Base-by-base conservation (phyloP, 2,329 filamentous ascomycete genomes). In the Penicillium aurantiogriseum region DNA sequence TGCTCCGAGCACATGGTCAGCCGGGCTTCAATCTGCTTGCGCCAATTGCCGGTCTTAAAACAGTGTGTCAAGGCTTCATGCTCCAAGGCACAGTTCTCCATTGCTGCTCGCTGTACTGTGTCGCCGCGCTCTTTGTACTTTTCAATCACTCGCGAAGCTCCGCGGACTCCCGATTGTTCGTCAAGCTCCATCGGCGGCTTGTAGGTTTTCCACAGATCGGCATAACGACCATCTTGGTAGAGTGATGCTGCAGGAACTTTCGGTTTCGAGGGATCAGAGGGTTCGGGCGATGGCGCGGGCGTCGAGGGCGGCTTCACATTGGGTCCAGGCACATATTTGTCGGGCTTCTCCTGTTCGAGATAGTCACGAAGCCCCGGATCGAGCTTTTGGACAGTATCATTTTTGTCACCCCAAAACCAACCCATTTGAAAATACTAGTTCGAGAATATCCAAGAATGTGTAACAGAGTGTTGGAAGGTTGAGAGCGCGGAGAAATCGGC, bases 121-220 rank as follows among this genome's bases (percentile, higher is more conserved):
- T 85, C 83, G 71, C 89, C 91, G 60, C 92, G 87, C 70, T 90
- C 86, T 74, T 96, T 95, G 82, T 88, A 95, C 7, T 86, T 87
- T 52, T 93, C 88, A 51, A 97, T 80, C 55, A 97, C 87, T 71
- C 91, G 82, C 73, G 89, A 89, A 71, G 96, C 92, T 68, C 91
- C 86, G 66, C 94, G 89, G 39, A 84, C 85, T 71, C 89, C 89
- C 21, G 82, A 81, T 59, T 85, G 85, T 68, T 93, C 88, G 59
- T 95, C 78, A 38, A 44, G 38, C 56, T 89, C 81, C 36, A 80
- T 72, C 51, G 90, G 85, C 9, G 93, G 88, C 57, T 84, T 84
- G 81, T 99, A 99, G 57, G 85, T 91, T 76, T 92, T 93, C 94
- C 94, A 99, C 33, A 99, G 81, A 72, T 97, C 85, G 55, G 92